Evolutionary conservation across 352 stramenopile genomes (phyloP).

Genomic region (Globisporangium ultimum): DNA sequence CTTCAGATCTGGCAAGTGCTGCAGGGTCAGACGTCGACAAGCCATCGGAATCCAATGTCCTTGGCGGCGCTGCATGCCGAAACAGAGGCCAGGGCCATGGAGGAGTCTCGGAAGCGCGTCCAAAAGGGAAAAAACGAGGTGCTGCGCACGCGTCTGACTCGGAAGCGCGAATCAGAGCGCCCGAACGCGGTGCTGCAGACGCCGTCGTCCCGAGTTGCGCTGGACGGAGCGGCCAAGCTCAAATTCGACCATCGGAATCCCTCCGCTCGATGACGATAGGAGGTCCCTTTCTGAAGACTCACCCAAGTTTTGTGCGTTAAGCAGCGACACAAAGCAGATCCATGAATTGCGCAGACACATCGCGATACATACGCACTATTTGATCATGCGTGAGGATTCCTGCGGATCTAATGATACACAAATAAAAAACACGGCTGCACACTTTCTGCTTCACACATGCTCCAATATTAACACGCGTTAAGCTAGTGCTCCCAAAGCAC

Average conservation of each 20-base stretch:
- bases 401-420: no score
- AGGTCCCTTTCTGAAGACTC: no score
- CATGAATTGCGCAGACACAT: no score
- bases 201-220: constrained; percentile 11
- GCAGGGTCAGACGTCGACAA: constrained; percentile 22
- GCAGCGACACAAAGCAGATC: no score
- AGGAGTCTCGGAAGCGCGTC: constrained; percentile 18
- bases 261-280: neutral
- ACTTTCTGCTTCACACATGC: no score
- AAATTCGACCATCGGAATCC: constrained; percentile 21
- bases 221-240: constrained; percentile 19
- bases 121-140: constrained; percentile 35
- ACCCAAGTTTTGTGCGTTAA: no score
- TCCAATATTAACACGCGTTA: no score
- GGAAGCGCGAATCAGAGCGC: constrained; percentile 23
- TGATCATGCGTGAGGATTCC: no score
- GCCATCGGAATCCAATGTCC: constrained; percentile 13
- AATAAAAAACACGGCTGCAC: no score
- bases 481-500: no score
- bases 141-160: constrained; percentile 26
- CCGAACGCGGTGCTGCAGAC: constrained; percentile 23
- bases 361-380: no score
- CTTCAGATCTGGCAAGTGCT: constrained; percentile 35
- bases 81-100: constrained; percentile 5
- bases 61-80: constrained; percentile 14